Conservation (phyloP, 352 stramenopile species). For the Globisporangium cylindrosporum region DNA sequence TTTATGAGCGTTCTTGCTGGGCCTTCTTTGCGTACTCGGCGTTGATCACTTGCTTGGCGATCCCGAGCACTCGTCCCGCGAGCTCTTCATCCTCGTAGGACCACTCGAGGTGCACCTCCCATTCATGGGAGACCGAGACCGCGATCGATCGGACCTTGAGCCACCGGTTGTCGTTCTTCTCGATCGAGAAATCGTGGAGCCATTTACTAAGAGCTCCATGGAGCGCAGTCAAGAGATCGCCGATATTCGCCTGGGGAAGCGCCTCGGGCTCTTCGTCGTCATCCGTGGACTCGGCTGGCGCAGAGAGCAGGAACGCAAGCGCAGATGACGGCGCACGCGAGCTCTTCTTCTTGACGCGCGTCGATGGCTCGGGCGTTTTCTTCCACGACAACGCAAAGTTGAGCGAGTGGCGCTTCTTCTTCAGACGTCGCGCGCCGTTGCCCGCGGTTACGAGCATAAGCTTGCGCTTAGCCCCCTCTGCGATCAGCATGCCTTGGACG, state of each 20-base stretch:
- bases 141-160: conserved; percentile 72
- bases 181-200: conserved; percentile 53
- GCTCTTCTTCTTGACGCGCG: conserved; percentile 72
- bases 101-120: conserved; percentile 84
- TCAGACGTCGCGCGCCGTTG: conserved; percentile 67
- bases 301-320: conserved; percentile 79
- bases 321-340: conserved; percentile 52
- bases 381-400: conserved; percentile 83
- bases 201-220: conserved; percentile 51
- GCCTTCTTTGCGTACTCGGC: conserved; percentile 50
- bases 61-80: conserved; percentile 73
- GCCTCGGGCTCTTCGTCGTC: conserved; percentile 70
- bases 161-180: conserved; percentile 65
- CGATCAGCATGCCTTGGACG: conserved; percentile 74
- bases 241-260: conserved; percentile 62
- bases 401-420: conserved; percentile 85
- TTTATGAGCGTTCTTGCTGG: neutral
- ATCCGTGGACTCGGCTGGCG: conserved; percentile 61
- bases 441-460: conserved; percentile 66
- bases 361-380: conserved; percentile 61
- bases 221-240: conserved; percentile 48
- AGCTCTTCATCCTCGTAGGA: conserved; percentile 82
- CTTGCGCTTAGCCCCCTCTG: conserved; percentile 72
- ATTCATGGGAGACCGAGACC: conserved; percentile 65
- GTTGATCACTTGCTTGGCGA: conserved; percentile 79